These are phyloP conservation scores for Nemania sp. DNA, from an alignment of 2,329 filamentous ascomycete genomes.

Conservation along the genomic window DNA sequence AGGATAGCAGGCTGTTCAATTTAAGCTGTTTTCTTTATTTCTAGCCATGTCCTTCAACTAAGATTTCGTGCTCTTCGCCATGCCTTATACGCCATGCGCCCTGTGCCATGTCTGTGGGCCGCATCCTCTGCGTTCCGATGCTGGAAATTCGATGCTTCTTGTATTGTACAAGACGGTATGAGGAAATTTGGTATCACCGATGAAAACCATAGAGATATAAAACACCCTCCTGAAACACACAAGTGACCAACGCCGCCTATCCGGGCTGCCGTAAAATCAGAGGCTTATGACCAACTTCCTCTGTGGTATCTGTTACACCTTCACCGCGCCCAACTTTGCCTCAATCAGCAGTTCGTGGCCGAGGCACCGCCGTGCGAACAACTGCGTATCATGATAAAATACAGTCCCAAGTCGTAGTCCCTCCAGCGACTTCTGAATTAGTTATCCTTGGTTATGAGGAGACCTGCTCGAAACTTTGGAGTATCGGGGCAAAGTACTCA, in stretches of 20 bases:
- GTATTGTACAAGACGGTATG: conserved; percentile 32
- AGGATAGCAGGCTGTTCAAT: neutral
- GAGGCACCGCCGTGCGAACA: neutral
- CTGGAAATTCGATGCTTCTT: conserved; percentile 16
- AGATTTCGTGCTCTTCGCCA: conserved; percentile 11
- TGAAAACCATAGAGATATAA: conserved; percentile 29
- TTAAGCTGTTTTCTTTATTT: conserved; percentile 24
- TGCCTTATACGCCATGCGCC: neutral
- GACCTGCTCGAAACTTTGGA: neutral
- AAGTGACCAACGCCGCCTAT: conserved; percentile 36
- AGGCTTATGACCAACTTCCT: conserved; percentile 31
- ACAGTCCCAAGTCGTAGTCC: conserved; percentile 27
- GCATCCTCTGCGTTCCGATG: conserved; percentile 1
- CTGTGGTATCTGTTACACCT: conserved; percentile 14
- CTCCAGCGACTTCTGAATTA: conserved; percentile 9
- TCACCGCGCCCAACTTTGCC: conserved; percentile 7
- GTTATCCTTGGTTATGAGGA: neutral
- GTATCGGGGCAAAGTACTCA: neutral
- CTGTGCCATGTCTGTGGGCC: neutral
- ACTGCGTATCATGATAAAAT: conserved; percentile 28
- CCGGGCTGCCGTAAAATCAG: conserved; percentile 34
- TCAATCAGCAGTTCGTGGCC: neutral
- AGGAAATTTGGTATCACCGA: conserved; percentile 35
- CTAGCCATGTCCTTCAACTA: conserved; percentile 14
- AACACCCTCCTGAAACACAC: conserved; percentile 26